Evolutionary conservation across 768 basidiomycete species (phyloP), one percentile per base, ranked within the genome.

Genomic region (Collybia sordida): DNA sequence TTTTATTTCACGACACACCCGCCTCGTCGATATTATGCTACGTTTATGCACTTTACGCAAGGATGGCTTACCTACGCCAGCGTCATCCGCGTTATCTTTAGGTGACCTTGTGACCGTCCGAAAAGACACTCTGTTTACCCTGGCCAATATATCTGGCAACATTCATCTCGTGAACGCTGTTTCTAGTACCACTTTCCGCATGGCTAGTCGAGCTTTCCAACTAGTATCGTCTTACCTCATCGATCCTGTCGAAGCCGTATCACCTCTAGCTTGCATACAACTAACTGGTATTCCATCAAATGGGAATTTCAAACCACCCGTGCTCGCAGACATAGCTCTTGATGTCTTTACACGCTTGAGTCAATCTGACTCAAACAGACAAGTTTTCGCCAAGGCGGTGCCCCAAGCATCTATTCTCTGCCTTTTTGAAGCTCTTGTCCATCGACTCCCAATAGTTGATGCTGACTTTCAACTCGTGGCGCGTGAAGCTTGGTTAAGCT

Each of bases 281-380:
- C 68, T 80, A 31, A 67, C 69, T 44, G 82, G 83, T 4, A 62
- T 72, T 5, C 69, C 74, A 14, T 66, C 69, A 41, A 72, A 53
- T 28, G 67, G 68, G 23, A 67, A 64, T 47, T 62, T 71, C 21
- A 81, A 73, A 50, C 86, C 88, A 18, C 82, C 87, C 0, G 64
- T 75, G 21, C 72, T 85, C 31, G 74, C 83, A 6, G 90, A 94
- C 57, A 69, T 81, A 25, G 90, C 92, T n/a, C 73, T 98, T 45
- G 90, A 96, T 52, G 82, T 85, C 2, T 89, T 94, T 59, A 86
- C 88, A n/a, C 82, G 84, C 35, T 68, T 97, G 49, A 81, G 83
- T 27, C 86, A 88, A 42, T 68, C 73, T 15, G 96, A 98, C 67
- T 69, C 73, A 25, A 96, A 93, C 62, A 86, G 96, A 21, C 81